Conservation (phyloP, 805 yeast species). For the Saturnispora sekii region DNA sequence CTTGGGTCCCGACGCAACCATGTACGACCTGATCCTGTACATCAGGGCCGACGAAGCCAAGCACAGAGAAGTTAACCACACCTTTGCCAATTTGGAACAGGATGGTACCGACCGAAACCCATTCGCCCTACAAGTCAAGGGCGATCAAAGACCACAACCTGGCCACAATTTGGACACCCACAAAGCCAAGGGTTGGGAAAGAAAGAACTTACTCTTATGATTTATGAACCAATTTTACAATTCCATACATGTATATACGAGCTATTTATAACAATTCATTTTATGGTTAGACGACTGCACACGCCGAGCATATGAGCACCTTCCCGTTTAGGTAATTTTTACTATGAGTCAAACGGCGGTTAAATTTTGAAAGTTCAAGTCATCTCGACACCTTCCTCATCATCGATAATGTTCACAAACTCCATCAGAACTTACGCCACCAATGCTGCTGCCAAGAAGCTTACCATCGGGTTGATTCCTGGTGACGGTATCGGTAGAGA, state of each 20-base stretch:
- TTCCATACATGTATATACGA: too few relatives aligned
- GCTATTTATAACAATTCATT: too few relatives aligned
- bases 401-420: slow-evolving; percentile 10
- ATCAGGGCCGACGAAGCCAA: slow-evolving; percentile 72
- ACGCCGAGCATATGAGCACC: too few relatives aligned
- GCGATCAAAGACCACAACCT: slow-evolving; percentile 23
- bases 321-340: not conserved
- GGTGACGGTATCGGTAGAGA: slow-evolving; percentile 99
- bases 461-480: slow-evolving; percentile 70
- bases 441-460: slow-evolving; percentile 32
- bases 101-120: slow-evolving; percentile 52
- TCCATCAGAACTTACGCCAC: slow-evolving; percentile 26
- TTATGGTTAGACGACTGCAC: too few relatives aligned
- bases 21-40: slow-evolving; percentile 49
- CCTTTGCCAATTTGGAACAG: slow-evolving; percentile 51
- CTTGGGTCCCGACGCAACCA: slow-evolving; percentile 39
- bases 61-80: slow-evolving; percentile 73
- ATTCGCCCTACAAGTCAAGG: slow-evolving; percentile 38
- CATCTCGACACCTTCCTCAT: not conserved
- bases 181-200: slow-evolving; percentile 28
- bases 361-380: not conserved
- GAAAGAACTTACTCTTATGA: slow-evolving; percentile 19
- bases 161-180: slow-evolving; percentile 18
- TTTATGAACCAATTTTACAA: too few relatives aligned
- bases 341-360: too few relatives aligned